A percentile compares a stretch with the other conserved stretches of the same genome.
Conservation (phyloP, 148 eudicot genomes). For the Chenopodium quinoa region DNA sequence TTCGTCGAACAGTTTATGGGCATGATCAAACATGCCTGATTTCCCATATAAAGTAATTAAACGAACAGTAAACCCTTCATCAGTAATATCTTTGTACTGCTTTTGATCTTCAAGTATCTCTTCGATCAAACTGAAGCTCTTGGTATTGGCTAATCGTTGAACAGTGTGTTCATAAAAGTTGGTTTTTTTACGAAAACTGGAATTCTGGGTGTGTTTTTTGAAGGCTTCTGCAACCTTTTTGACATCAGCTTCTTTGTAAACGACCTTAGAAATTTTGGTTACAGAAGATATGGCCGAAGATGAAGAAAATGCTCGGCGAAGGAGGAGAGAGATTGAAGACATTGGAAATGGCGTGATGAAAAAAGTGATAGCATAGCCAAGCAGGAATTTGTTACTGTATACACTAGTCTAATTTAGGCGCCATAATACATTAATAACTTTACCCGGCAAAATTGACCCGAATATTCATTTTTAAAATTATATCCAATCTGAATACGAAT, state of each 20-base stretch:
- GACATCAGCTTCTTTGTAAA: conserved; percentile 34
- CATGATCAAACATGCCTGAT: conserved; percentile 58
- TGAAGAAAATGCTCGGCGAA: conserved; percentile 36
- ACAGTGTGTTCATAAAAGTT: conserved; percentile 41
- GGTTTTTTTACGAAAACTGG: conserved; percentile 32
- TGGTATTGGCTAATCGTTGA: conserved; percentile 48
- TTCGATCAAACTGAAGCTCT: conserved; percentile 42
- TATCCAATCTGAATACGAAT: too few species aligned
- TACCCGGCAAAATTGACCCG: too few species aligned
- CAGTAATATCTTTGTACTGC: conserved; percentile 35
- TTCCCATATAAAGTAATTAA: conserved; percentile 54
- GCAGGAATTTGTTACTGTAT: too few species aligned
- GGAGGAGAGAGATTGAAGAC: conserved; percentile 33
- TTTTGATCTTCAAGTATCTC: conserved; percentile 67
- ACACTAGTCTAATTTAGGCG: too few species aligned
- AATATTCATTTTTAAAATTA: too few species aligned
- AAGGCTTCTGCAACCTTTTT: conserved; percentile 36
- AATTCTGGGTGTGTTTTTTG: conserved; percentile 33
- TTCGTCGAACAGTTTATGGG: conserved; percentile 65
- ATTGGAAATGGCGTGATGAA: conserved; percentile 17
- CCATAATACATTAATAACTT: too few species aligned
- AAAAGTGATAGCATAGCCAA: background rate
- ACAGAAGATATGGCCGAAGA: conserved; percentile 10
- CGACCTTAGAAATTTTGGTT: background rate
- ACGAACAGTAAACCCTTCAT: conserved; percentile 48